phyloP scores from a whole-genome alignment of 768 basidiomycete genomes.

The Leccinum rimulosum region DNA sequence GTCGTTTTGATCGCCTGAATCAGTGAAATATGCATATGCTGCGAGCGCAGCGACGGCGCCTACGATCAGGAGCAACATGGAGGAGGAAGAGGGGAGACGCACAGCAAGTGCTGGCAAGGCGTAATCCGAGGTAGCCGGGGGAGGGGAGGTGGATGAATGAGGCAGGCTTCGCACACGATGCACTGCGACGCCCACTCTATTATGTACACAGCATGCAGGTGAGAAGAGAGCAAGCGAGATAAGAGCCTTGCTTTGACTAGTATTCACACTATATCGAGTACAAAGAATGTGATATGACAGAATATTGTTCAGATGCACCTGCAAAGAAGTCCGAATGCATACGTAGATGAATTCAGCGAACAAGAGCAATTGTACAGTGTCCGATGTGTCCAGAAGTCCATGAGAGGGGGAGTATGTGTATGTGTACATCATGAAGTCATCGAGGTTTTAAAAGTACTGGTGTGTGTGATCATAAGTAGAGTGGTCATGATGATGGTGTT shows the following conservation, averaged over 20 bases:
- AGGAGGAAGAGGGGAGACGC: background rate
- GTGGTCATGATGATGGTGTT: slow-evolving; percentile 15
- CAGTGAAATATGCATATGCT: slow-evolving; percentile 9
- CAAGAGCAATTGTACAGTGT: slow-evolving; percentile 8
- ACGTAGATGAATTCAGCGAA: slow-evolving; percentile 1
- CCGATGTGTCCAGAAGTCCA: slow-evolving; percentile 14
- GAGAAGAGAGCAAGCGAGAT: background rate
- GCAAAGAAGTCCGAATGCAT: background rate
- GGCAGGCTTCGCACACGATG: background rate
- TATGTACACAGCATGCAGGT: background rate
- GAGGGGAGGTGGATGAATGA: background rate
- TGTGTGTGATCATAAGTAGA: slow-evolving; percentile 2
- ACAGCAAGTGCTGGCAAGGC: background rate
- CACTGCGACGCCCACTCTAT: background rate
- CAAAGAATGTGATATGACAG: slow-evolving; percentile 4
- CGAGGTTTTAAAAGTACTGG: background rate
- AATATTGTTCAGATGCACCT: slow-evolving; percentile 1
- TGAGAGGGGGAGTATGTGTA: background rate
- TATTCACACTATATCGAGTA: slow-evolving; percentile 10
- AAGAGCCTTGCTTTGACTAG: background rate
- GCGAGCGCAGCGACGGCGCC: slow-evolving; percentile 11
- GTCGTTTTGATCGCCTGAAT: slow-evolving; percentile 2
- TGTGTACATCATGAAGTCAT: slow-evolving; percentile 18
- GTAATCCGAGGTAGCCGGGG: background rate
- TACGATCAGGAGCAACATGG: slow-evolving; percentile 16